Percentiles rank a stretch among this genome's conserved stretches.
phyloP scores from a whole-genome alignment of 2,329 filamentous ascomycete genomes.

The Lomentospora prolificans region DNA sequence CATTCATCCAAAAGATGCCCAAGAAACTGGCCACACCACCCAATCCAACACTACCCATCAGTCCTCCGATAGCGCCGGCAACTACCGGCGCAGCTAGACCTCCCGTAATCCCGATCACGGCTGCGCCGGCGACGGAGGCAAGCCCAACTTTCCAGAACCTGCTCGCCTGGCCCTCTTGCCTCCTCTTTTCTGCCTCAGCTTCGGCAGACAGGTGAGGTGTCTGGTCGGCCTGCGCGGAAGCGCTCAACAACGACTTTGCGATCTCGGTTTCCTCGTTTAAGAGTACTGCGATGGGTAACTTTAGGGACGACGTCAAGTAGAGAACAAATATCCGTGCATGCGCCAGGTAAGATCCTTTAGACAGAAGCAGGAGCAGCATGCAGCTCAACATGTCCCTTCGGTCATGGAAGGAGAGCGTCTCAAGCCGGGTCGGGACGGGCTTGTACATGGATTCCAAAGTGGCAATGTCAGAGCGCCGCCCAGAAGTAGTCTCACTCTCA shows the following conservation, averaged over 20 bases:
- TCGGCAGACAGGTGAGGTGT: conserved; percentile 56
- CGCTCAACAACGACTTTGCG: conserved; percentile 63
- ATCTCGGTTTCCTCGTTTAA: conserved; percentile 65
- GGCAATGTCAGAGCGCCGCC: conserved; percentile 27
- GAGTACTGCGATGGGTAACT: conserved; percentile 51
- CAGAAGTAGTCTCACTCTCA: conserved; percentile 22
- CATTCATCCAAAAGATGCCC: conserved; percentile 76
- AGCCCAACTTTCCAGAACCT: conserved; percentile 87
- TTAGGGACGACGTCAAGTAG: conserved; percentile 57
- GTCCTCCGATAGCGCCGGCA: conserved; percentile 70
- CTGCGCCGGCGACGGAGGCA: conserved; percentile 79
- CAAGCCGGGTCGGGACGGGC: conserved; percentile 42
- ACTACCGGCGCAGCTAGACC: conserved; percentile 84
- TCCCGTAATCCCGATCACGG: conserved; percentile 82
- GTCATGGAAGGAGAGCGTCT: conserved; percentile 47
- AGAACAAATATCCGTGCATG: conserved; percentile 62
- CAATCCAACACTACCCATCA: conserved; percentile 78
- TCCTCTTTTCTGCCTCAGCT: conserved; percentile 63
- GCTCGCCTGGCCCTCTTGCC: conserved; percentile 57
- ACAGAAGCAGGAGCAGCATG: conserved; percentile 59
- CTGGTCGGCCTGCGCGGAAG: conserved; percentile 31
- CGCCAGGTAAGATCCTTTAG: conserved; percentile 63
- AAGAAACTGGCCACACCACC: conserved; percentile 80
- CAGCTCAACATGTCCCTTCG: conserved; percentile 58
- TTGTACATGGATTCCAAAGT: conserved; percentile 42